Evolutionary conservation across 2,329 filamentous ascomycete species (phyloP).

Genomic region (Cercospora beticola): DNA sequence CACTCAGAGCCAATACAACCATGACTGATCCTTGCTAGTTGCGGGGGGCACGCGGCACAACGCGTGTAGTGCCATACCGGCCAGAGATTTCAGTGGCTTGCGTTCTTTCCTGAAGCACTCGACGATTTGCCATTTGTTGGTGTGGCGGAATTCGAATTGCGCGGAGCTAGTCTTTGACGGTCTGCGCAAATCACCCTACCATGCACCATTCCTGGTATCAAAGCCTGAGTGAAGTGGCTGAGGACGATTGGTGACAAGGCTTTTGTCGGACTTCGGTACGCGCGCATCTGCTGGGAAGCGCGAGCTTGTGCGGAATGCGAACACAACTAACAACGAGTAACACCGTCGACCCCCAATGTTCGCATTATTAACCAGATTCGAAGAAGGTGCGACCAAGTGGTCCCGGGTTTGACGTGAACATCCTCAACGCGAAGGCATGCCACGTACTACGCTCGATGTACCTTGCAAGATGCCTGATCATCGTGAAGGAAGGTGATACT

Average conservation of each 20-base stretch:
- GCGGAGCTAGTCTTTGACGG: neutral
- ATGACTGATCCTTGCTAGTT: neutral
- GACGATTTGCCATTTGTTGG: neutral
- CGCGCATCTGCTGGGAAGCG: neutral
- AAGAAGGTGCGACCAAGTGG: neutral
- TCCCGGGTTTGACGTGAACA: neutral
- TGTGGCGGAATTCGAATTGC: neutral
- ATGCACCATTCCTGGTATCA: neutral
- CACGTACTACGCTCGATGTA: neutral
- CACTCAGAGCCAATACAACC: neutral
- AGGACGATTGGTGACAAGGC: neutral
- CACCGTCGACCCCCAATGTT: neutral
- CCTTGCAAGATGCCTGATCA: neutral
- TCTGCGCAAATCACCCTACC: neutral
- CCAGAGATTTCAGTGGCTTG: neutral
- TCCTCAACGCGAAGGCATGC: neutral
- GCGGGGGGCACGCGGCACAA: neutral
- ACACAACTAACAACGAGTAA: neutral
- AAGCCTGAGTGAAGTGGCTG: neutral
- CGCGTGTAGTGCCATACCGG: neutral
- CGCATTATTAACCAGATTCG: neutral
- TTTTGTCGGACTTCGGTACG: neutral
- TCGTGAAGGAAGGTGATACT: neutral
- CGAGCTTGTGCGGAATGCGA: neutral
- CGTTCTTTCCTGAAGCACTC: neutral